Conservation (phyloP, 306 rosid species). For the Comarum palustre region DNA sequence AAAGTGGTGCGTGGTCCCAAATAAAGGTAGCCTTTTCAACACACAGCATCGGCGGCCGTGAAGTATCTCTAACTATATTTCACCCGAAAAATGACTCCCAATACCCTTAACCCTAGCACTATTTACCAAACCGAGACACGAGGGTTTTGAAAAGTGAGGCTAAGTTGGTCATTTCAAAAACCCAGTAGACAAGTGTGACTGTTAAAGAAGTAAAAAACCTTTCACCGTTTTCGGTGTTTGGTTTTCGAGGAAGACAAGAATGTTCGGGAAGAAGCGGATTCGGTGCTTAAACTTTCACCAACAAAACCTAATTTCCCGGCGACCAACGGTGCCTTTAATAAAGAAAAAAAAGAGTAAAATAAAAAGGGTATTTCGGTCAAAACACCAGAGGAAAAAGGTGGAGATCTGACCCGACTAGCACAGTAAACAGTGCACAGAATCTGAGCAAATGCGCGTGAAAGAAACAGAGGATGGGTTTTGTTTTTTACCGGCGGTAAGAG, state of each 20-base stretch:
- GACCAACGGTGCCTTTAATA: background rate
- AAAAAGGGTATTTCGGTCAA: background rate
- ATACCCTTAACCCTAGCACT: background rate
- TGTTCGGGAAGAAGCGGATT: slow-evolving; percentile 6
- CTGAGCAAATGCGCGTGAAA: background rate
- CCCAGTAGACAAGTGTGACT: background rate
- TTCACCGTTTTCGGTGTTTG: slow-evolving; percentile 10
- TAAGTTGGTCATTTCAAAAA: slow-evolving; percentile 21
- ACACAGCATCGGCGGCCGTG: slow-evolving; percentile 6
- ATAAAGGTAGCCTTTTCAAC: background rate
- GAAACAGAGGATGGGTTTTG: background rate
- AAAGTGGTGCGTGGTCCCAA: slow-evolving; percentile 1
- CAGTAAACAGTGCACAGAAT: background rate
- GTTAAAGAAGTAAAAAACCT: slow-evolving; percentile 30
- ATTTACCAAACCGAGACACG: background rate
- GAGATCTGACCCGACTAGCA: background rate
- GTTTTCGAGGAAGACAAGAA: slow-evolving; percentile 6
- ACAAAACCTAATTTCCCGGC: background rate
- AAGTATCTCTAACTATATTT: background rate
- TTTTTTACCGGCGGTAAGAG: slow-evolving; percentile 73
- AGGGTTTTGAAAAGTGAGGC: slow-evolving; percentile 9
- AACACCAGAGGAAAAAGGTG: background rate
- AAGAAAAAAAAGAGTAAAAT: background rate
- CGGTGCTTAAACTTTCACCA: background rate
- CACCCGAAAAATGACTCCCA: background rate